These are phyloP conservation scores for Cafeteria roenbergensis DNA, from an alignment of 108 stramenopile species.

Conservation along the genomic window DNA sequence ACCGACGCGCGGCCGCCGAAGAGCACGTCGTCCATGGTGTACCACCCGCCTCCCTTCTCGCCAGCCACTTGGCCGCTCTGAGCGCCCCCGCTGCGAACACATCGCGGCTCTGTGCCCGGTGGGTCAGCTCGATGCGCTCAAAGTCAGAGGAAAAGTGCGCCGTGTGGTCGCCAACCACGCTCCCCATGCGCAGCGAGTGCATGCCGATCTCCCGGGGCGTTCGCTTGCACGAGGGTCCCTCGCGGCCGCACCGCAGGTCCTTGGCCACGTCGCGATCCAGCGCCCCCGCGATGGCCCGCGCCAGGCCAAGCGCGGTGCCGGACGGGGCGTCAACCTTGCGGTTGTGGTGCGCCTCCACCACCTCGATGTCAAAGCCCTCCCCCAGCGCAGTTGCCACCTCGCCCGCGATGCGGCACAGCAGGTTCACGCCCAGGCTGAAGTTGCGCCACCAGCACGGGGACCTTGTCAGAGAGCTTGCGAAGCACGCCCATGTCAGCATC, in stretches of 20 bases:
- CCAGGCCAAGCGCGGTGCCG: background rate
- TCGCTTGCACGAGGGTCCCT: background rate
- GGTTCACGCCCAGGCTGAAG: constrained; percentile 6
- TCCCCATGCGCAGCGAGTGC: background rate
- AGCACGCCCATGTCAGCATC: background rate
- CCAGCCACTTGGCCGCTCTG: background rate
- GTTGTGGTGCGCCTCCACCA: constrained; percentile 2
- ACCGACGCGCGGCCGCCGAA: background rate
- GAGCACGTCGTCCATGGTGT: background rate
- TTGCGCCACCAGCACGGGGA: background rate
- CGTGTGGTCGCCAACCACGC: background rate
- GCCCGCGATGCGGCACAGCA: background rate
- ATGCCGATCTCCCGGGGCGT: background rate
- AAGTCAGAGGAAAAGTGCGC: background rate
- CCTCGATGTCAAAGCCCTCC: background rate
- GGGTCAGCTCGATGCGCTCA: background rate
- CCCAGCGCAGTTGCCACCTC: background rate
- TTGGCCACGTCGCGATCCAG: background rate
- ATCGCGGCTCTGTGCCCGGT: background rate
- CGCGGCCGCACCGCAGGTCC: background rate
- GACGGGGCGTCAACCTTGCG: constrained; percentile 6
- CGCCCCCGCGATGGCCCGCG: background rate
- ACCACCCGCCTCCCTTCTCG: background rate
- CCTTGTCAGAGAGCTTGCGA: background rate
- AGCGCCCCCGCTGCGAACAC: background rate